A percentile compares a stretch with the other conserved stretches of the same genome.
Evolutionary conservation across 495 filamentous ascomycete genomes (phyloP).

Genomic region (Hypoxylon rickii): DNA sequence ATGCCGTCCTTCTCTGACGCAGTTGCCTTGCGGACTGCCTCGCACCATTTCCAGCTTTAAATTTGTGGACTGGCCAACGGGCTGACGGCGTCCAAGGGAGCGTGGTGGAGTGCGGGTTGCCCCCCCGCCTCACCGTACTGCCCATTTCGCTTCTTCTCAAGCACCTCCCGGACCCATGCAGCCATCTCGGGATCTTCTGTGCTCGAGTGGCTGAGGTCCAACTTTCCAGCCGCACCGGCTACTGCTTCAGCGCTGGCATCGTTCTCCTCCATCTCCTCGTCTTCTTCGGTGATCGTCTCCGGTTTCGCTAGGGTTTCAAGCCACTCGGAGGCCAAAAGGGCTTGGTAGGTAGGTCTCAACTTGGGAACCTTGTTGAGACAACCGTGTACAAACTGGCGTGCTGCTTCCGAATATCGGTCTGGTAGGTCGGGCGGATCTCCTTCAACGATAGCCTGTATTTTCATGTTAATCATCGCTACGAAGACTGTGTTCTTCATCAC

Average conservation of each 20-base stretch:
- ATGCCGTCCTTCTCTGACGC: slow-evolving; percentile 13
- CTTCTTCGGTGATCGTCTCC: slow-evolving; percentile 76
- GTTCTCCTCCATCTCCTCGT: slow-evolving; percentile 62
- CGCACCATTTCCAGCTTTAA: slow-evolving; percentile 16
- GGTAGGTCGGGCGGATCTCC: slow-evolving; percentile 90
- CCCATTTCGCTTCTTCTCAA: slow-evolving; percentile 64
- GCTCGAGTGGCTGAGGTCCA: slow-evolving; percentile 46
- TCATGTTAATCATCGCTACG: slow-evolving; percentile 19
- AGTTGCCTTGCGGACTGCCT: slow-evolving; percentile 7
- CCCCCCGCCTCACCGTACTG: slow-evolving; percentile 38
- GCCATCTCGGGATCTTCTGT: slow-evolving; percentile 79
- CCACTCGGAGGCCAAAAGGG: slow-evolving; percentile 89
- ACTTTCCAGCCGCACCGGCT: slow-evolving; percentile 47
- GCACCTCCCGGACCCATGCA: slow-evolving; percentile 77
- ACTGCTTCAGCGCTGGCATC: slow-evolving; percentile 50
- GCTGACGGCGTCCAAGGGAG: slow-evolving; percentile 68
- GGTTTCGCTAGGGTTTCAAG: slow-evolving; percentile 79
- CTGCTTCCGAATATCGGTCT: slow-evolving; percentile 75
- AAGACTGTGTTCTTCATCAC: slow-evolving; percentile 37
- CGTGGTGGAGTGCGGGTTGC: slow-evolving; percentile 77
- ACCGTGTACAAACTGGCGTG: slow-evolving; percentile 83
- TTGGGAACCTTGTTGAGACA: slow-evolving; percentile 94
- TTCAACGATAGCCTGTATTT: slow-evolving; percentile 86
- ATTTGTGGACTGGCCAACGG: slow-evolving; percentile 45
- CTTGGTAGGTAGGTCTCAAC: slow-evolving; percentile 85